Conservation (phyloP, 371 early-diverging fungal species). For the Cokeromyces recurvatus region DNA sequence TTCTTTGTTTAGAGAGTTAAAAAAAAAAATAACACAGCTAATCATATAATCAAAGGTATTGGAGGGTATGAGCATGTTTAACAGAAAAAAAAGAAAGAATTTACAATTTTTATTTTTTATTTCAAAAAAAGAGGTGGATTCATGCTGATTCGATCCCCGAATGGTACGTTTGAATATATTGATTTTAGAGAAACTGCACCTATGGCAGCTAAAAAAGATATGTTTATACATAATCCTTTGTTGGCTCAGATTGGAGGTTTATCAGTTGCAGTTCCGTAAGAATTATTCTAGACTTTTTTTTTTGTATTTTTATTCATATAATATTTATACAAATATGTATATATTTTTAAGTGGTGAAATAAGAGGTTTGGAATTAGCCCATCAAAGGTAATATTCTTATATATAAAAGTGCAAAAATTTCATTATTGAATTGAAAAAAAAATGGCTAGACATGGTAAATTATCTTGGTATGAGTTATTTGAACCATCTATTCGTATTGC, state of each 20-base stretch:
- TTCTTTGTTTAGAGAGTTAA: not conserved
- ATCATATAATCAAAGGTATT: too few relatives aligned
- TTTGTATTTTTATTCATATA: not conserved
- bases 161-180: constrained; percentile 56
- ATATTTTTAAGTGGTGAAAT: constrained; percentile 88
- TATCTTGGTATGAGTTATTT: constrained; percentile 87
- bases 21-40: too few relatives aligned
- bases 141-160: constrained; percentile 79
- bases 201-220: constrained; percentile 58
- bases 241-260: constrained; percentile 74
- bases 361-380: constrained; percentile 81
- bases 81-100: not conserved
- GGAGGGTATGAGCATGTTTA: constrained; percentile 29
- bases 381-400: constrained; percentile 41
- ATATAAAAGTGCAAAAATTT: too few relatives aligned
- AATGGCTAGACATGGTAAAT: constrained; percentile 72
- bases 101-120: not conserved
- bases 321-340: too few relatives aligned
- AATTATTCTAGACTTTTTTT: too few relatives aligned
- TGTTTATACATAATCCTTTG: constrained; percentile 65
- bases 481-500: constrained; percentile 77
- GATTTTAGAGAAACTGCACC: constrained; percentile 95
- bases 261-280: constrained; percentile 85
- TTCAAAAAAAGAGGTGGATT: constrained; percentile 82
- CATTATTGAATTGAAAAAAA: too few relatives aligned